phyloP scores from a whole-genome alignment of 768 basidiomycete genomes.

The Collybia nuda region DNA sequence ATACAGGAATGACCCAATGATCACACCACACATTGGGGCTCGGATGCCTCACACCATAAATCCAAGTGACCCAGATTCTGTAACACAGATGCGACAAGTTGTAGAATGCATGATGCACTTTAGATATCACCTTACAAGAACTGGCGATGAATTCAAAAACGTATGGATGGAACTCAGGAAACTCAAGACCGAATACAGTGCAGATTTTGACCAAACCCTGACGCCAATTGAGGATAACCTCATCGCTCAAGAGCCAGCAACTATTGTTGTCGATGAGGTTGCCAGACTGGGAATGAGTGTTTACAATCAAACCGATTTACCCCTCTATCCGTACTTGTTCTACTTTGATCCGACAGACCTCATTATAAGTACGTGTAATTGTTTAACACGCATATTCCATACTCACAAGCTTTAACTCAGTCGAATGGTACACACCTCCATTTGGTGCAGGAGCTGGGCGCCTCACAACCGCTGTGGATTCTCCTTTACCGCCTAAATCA shows the following conservation, averaged over 20 bases:
- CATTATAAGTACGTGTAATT: constrained; percentile 27
- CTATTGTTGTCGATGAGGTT: constrained; percentile 21
- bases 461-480: constrained; percentile 18
- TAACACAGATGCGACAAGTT: constrained; percentile 15
- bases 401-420: constrained; percentile 9
- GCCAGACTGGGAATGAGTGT: constrained; percentile 32
- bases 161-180: constrained; percentile 30
- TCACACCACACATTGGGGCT: constrained; percentile 17
- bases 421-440: constrained; percentile 26
- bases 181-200: constrained; percentile 17
- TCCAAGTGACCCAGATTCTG: constrained; percentile 1
- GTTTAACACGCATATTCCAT: not conserved
- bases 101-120: constrained; percentile 21
- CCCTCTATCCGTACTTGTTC: constrained; percentile 38
- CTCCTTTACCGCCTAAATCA: constrained; percentile 22
- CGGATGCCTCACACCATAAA: constrained; percentile 17
- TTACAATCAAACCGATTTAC: constrained; percentile 27
- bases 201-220: constrained; percentile 17
- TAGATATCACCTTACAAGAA: constrained; percentile 26
- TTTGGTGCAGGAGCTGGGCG: constrained; percentile 22
- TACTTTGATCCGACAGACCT: constrained; percentile 42
- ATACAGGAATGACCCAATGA: constrained; percentile 20
- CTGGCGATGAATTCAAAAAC: constrained; percentile 15
- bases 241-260: constrained; percentile 24
- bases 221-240: constrained; percentile 24